Evolutionary conservation across 108 stramenopile genomes (phyloP).

Genomic region (Skeletonema marinoi): DNA sequence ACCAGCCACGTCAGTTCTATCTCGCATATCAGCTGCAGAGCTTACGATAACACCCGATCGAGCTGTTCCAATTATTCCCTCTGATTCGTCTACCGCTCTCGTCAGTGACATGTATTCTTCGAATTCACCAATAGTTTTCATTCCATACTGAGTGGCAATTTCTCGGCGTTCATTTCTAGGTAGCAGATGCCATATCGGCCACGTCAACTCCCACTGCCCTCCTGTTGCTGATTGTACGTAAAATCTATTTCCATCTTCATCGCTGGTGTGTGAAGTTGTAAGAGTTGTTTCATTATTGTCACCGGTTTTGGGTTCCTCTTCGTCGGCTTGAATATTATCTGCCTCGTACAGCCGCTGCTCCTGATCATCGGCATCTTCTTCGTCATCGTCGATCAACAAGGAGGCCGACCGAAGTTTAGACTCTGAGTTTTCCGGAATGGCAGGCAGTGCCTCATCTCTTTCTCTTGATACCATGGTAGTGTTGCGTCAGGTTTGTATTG

Average conservation of each 20-base stretch:
- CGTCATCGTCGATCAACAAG: slow-evolving; percentile 4
- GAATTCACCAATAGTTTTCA: slow-evolving; percentile 83
- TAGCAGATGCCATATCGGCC: slow-evolving; percentile 88
- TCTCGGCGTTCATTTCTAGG: slow-evolving; percentile 68
- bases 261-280: not conserved
- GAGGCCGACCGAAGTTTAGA: slow-evolving; percentile 5
- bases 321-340: slow-evolving; percentile 8
- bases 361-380: slow-evolving; percentile 39
- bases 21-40: not conserved
- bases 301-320: not conserved
- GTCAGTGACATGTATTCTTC: slow-evolving; percentile 74
- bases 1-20: not conserved
- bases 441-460: slow-evolving; percentile 17
- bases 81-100: slow-evolving; percentile 55
- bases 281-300: not conserved
- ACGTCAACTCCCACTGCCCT: slow-evolving; percentile 74
- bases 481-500: not conserved
- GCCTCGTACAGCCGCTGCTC: slow-evolving; percentile 38
- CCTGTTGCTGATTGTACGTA: slow-evolving; percentile 41
- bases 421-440: slow-evolving; percentile 28
- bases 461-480: slow-evolving; percentile 4
- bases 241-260: slow-evolving; percentile 10
- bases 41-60: slow-evolving; percentile 7
- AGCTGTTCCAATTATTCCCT: slow-evolving; percentile 16
- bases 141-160: slow-evolving; percentile 71